phyloP scores from a whole-genome alignment of 2,329 filamentous ascomycete species.

The Aspergillus sp. region DNA sequence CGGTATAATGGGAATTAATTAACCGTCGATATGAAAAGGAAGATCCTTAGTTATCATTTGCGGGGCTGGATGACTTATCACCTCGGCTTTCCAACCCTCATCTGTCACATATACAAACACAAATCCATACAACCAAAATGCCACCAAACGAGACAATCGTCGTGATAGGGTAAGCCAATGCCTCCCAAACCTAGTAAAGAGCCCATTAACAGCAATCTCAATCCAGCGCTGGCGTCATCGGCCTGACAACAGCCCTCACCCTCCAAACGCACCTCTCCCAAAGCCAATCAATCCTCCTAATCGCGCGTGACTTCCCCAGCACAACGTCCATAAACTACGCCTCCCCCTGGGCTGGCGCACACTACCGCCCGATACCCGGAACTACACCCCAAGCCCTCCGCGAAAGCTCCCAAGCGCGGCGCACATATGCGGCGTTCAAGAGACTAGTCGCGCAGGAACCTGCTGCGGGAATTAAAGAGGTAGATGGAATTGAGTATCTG shows the following conservation, averaged over 20 bases:
- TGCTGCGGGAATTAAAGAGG: slow-evolving; percentile 30
- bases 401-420: slow-evolving; percentile 32
- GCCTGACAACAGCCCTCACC: slow-evolving; percentile 30
- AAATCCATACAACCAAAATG: slow-evolving; percentile 11
- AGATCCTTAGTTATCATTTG: not conserved
- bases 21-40: not conserved
- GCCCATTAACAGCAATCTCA: slow-evolving; percentile 2
- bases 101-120: not conserved
- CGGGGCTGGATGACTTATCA: not conserved
- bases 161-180: slow-evolving; percentile 27
- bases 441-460: slow-evolving; percentile 27
- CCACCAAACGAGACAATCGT: slow-evolving; percentile 26
- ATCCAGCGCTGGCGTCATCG: slow-evolving; percentile 34
- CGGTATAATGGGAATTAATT: not conserved
- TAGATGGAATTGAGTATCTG: slow-evolving; percentile 38
- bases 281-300: slow-evolving; percentile 30
- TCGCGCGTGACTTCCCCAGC: slow-evolving; percentile 36
- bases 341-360: slow-evolving; percentile 42
- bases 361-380: slow-evolving; percentile 41
- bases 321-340: slow-evolving; percentile 39
- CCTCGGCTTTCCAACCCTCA: not conserved
- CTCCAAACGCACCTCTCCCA: slow-evolving; percentile 24
- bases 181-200: not conserved
- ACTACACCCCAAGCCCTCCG: slow-evolving; percentile 27
- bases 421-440: slow-evolving; percentile 35